Evolutionary conservation across 2,329 filamentous ascomycete genomes (phyloP).

Genomic region (Colletotrichum salicis): DNA sequence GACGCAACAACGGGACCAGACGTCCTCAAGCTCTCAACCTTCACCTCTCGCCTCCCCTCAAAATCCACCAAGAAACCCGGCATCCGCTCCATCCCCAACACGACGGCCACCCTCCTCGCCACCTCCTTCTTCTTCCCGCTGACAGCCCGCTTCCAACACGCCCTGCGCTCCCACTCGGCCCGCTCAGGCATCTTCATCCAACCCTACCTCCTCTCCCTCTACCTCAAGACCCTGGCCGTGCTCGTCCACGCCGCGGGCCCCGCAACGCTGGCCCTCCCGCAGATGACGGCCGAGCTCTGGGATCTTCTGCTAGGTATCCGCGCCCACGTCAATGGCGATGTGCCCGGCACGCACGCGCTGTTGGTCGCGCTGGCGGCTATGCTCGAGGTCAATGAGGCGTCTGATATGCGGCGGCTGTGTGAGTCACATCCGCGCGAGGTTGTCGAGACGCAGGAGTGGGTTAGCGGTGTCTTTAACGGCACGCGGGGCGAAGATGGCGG

Average conservation of each 20-base stretch:
- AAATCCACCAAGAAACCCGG: conserved; percentile 49
- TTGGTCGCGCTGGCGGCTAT: conserved; percentile 83
- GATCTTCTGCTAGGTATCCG: conserved; percentile 80
- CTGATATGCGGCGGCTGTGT: conserved; percentile 72
- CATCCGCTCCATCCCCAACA: conserved; percentile 74
- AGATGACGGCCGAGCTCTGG: conserved; percentile 88
- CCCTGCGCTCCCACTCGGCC: conserved; percentile 53
- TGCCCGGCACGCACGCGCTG: conserved; percentile 76
- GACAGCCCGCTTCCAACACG: conserved; percentile 80
- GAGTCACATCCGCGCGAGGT: conserved; percentile 79
- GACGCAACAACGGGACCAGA: conserved; percentile 83
- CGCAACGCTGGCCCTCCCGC: conserved; percentile 77
- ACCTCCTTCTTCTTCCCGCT: conserved; percentile 88
- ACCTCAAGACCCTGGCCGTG: conserved; percentile 86
- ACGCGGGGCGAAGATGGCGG: conserved; percentile 60
- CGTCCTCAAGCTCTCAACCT: conserved; percentile 87
- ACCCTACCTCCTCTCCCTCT: conserved; percentile 79
- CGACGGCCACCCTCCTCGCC: conserved; percentile 79
- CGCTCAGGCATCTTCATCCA: conserved; percentile 72
- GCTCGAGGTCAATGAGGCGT: conserved; percentile 79
- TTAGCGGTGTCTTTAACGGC: conserved; percentile 76
- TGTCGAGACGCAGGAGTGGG: conserved; percentile 90
- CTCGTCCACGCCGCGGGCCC: conserved; percentile 86
- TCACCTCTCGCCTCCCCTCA: conserved; percentile 77
- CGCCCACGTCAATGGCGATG: conserved; percentile 68